phyloP scores from a whole-genome alignment of 2,329 filamentous ascomycete species.

The Aspergillus sp. region DNA sequence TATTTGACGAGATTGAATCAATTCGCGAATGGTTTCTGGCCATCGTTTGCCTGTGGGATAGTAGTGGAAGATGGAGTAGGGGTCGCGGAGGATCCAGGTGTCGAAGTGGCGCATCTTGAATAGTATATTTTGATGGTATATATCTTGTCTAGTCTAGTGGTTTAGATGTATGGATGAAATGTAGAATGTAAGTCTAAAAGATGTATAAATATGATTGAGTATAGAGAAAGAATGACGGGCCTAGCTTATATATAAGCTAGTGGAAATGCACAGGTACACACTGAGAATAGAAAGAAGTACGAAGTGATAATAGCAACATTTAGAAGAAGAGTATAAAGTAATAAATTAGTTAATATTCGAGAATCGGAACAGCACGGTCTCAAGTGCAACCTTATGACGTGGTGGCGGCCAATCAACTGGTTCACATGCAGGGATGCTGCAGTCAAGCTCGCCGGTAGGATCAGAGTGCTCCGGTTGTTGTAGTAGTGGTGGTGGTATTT shows the following conservation, averaged over 20 bases:
- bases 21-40: conserved; percentile 37
- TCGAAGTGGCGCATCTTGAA: conserved; percentile 41
- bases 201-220: too few relatives aligned
- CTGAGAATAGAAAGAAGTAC: neutral
- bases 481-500: neutral
- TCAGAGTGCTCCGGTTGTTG: conserved; percentile 6
- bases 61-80: conserved; percentile 44
- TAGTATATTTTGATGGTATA: neutral
- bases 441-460: neutral
- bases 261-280: neutral
- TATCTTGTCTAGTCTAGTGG: neutral
- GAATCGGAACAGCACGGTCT: neutral
- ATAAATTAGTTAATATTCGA: neutral
- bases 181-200: too few relatives aligned
- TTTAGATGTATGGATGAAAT: neutral
- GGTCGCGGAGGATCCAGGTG: conserved; percentile 41
- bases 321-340: neutral
- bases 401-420: conserved; percentile 17
- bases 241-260: neutral
- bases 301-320: neutral
- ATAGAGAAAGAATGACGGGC: too few relatives aligned
- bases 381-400: conserved; percentile 35
- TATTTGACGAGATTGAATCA: conserved; percentile 41
- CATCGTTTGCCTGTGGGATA: conserved; percentile 39
- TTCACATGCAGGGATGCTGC: neutral